Evolutionary conservation across 1,139 yeast species (phyloP), one percentile per base, ranked within the genome.

Genomic region (Geotrichum aggregatum): DNA sequence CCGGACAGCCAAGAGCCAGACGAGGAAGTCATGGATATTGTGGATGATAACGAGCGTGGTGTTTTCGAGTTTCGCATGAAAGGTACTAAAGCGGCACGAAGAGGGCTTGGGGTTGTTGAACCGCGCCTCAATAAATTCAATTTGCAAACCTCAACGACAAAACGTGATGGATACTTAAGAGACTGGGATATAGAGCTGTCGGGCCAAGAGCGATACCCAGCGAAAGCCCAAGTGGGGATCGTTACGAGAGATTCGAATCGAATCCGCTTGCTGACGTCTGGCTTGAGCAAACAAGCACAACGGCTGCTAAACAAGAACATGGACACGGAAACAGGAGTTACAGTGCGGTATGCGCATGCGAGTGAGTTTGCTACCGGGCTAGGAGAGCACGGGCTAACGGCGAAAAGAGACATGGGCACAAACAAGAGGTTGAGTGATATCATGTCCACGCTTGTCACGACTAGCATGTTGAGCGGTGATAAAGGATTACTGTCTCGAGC

Each of bases 401-500:
- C 33, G 14, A 6, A 18, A 3, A 26, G 35, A 42, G 45, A 28
- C 8, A 14, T 3, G 2, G 35, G 24, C 24, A 13, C 24, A 24
- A 7, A 6, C 8, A 16, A 19, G 33, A 24, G 28, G n/a, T 6
- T 43, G 11, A 38, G 46, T 3, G 22, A 31, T 5, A 13, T 26
- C 11, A 18, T 43, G 7, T 43, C 39, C 11, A 13, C 7, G 16
- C 31, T 43, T 33, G 39, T 33, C 18, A 33, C 28, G 21, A 16
- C n/a, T 13, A 19, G 34, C 14, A 31, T 76, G 22, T 63, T 76
- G 35, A 60, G 72, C 11, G 58, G 67, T 30, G 74, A 76, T 44
- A 76, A 77, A 75, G 58, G 62, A 8, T 35, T 69, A 31, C 78
- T 79, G 0, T 74, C 73, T 53, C 69, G 73, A 52, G 63, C 73